Evolutionary conservation across 345 rosid genomes (phyloP).

Genomic region (Murraya koenigii): DNA sequence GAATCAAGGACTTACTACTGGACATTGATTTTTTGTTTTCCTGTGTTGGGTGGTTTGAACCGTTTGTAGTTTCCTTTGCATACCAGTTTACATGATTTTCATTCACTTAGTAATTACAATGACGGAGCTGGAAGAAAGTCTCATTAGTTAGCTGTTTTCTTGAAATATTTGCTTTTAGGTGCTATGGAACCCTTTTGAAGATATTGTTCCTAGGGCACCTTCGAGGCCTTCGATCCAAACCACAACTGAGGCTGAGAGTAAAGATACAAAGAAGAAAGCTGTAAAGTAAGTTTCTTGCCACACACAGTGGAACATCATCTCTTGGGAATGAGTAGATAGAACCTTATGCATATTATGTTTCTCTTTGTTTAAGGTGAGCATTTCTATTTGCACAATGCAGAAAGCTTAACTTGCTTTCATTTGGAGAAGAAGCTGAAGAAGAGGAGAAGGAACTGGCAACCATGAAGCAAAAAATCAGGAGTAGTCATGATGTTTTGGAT

Average conservation of each 20-base stretch:
- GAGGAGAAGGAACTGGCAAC: conserved; percentile 81
- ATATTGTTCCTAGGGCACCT: conserved; percentile 67
- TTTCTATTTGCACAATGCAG: conserved; percentile 42
- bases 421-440: conserved; percentile 98
- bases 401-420: conserved; percentile 86
- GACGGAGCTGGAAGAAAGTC: background rate
- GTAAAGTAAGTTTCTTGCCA: conserved; percentile 56
- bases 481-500: conserved; percentile 92
- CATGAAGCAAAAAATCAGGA: conserved; percentile 77
- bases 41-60: background rate
- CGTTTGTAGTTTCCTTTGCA: background rate
- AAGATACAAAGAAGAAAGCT: conserved; percentile 62
- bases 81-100: background rate
- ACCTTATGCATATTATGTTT: background rate
- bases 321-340: background rate
- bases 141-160: background rate
- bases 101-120: background rate
- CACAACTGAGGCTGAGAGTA: conserved; percentile 40
- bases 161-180: conserved; percentile 47
- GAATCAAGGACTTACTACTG: background rate
- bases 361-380: conserved; percentile 19
- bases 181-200: conserved; percentile 94
- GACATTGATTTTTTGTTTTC: background rate
- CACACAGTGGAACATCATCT: background rate
- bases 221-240: conserved; percentile 35